Conservation (phyloP, 257 asterid species). For the Scutellaria barbata region DNA sequence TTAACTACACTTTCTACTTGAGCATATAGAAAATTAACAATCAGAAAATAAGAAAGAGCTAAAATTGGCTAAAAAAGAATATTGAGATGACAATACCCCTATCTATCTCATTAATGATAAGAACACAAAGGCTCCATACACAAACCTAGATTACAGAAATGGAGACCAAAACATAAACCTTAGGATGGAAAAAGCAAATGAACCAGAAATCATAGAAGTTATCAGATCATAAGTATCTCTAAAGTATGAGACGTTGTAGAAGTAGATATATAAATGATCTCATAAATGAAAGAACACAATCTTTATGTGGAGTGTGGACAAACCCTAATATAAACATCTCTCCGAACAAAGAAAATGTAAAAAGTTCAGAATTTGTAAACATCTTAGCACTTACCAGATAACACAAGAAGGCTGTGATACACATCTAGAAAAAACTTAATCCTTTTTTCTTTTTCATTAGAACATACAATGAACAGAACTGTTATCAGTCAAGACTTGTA, state of each 20-base stretch:
- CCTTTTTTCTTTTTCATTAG: background rate
- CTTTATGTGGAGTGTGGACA: no score
- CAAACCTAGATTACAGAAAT: conserved; percentile 38
- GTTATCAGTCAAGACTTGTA: background rate
- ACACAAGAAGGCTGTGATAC: background rate
- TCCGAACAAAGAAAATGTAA: background rate
- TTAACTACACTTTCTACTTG: background rate
- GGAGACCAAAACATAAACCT: background rate
- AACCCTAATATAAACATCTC: background rate
- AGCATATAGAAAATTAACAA: background rate
- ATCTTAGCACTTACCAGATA: background rate
- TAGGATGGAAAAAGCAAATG: background rate
- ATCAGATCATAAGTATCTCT: conserved; percentile 36
- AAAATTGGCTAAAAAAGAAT: no score
- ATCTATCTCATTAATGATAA: conserved; percentile 10
- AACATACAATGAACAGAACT: conserved; percentile 3
- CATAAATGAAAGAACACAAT: background rate
- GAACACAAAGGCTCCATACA: conserved; percentile 44
- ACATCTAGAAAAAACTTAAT: background rate
- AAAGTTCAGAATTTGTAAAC: background rate
- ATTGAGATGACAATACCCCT: background rate
- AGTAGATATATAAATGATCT: conserved; percentile 33
- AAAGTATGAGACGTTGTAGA: background rate
- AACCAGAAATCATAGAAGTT: background rate
- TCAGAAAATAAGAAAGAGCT: background rate